Percentiles rank a stretch among this genome's conserved stretches.
These are phyloP conservation scores for Lophium mytilinum DNA, from an alignment of 495 filamentous ascomycete species.

Conservation along the genomic window DNA sequence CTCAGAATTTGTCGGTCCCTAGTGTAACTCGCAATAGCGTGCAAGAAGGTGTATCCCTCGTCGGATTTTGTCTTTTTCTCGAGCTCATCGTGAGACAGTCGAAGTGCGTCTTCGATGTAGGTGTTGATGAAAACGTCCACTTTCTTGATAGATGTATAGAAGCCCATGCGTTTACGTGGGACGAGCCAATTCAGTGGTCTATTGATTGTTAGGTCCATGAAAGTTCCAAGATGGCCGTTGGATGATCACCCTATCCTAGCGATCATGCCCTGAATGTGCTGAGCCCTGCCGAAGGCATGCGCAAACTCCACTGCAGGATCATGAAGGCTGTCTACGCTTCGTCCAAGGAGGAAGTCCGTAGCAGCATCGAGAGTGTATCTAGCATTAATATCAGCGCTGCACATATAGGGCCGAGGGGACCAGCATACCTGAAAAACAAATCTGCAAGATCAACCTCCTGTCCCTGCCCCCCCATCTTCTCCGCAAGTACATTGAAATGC, in stretches of 20 bases:
- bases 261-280: conserved; percentile 43
- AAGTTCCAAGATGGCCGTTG: background rate
- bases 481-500: conserved; percentile 38
- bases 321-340: conserved; percentile 44
- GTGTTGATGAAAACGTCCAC: conserved; percentile 45
- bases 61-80: conserved; percentile 39
- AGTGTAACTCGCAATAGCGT: conserved; percentile 35
- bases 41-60: conserved; percentile 38
- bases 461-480: conserved; percentile 36
- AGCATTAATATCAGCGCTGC: background rate
- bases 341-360: conserved; percentile 51
- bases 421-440: conserved; percentile 39
- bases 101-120: conserved; percentile 45
- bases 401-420: background rate
- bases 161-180: conserved; percentile 33
- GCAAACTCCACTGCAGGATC: conserved; percentile 46
- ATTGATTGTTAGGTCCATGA: conserved; percentile 9
- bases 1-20: conserved; percentile 33
- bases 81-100: conserved; percentile 42
- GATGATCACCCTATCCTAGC: conserved; percentile 29
- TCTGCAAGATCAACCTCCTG: conserved; percentile 44
- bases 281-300: conserved; percentile 45
- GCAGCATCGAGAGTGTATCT: conserved; percentile 48
- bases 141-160: conserved; percentile 37
- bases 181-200: conserved; percentile 38